Evolutionary conservation across 192 early-diverging fungal species (phyloP).

Genomic region (Gigaspora rosea): DNA sequence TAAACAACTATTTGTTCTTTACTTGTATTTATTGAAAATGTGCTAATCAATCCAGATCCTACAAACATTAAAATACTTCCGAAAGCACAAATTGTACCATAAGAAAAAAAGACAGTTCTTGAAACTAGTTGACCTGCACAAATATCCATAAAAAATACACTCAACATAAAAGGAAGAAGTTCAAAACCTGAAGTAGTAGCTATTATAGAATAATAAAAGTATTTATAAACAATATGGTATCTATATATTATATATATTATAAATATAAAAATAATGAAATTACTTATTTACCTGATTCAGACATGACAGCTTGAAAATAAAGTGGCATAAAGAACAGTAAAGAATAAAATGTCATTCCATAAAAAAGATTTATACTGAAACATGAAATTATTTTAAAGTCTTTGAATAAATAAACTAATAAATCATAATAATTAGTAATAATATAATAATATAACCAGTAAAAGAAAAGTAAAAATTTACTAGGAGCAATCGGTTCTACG

Average conservation of each 20-base stretch:
- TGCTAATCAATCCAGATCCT: constrained; percentile 62
- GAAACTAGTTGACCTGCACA: constrained; percentile 62
- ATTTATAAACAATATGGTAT: not conserved
- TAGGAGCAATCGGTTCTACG: too few relatives aligned
- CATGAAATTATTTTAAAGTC: constrained; percentile 46
- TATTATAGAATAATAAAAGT: not conserved
- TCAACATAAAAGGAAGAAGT: constrained; percentile 72
- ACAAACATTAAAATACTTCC: constrained; percentile 59
- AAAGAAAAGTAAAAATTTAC: too few relatives aligned
- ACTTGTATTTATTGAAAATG: constrained; percentile 47
- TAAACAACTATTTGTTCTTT: constrained; percentile 59
- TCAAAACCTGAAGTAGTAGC: constrained; percentile 73
- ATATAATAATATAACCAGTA: too few relatives aligned
- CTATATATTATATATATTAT: too few relatives aligned
- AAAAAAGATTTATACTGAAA: constrained; percentile 42
- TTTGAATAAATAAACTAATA: constrained; percentile 47
- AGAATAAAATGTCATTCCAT: constrained; percentile 50
- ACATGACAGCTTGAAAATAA: constrained; percentile 74
- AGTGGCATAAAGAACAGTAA: constrained; percentile 70
- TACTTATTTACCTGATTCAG: constrained; percentile 37
- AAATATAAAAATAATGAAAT: not conserved
- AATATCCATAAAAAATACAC: constrained; percentile 62
- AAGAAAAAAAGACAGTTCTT: constrained; percentile 51
- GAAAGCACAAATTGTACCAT: constrained; percentile 63
- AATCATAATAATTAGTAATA: too few relatives aligned